These are phyloP conservation scores for Termitomyces sp. DNA, from an alignment of 768 basidiomycete species.

Conservation along the genomic window DNA sequence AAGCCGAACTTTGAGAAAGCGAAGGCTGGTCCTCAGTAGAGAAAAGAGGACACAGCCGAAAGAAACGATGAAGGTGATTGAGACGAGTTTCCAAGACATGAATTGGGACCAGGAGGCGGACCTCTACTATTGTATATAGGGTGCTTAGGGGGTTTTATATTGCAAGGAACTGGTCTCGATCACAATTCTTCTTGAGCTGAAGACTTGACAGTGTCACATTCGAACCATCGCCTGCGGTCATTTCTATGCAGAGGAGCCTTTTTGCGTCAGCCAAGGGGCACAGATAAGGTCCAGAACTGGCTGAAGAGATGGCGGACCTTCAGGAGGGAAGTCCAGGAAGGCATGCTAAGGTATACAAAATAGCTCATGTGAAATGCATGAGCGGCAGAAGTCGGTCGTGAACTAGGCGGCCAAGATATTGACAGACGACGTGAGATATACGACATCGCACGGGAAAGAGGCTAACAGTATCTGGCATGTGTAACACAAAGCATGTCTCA, in stretches of 20 bases:
- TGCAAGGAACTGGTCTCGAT: conserved; percentile 12
- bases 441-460: conserved; percentile 1
- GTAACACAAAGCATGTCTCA: neutral
- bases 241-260: neutral
- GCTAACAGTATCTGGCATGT: neutral
- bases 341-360: neutral
- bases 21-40: conserved; percentile 29
- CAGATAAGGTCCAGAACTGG: neutral
- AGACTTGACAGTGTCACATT: neutral
- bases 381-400: neutral
- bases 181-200: conserved; percentile 5
- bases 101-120: conserved; percentile 1
- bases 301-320: neutral
- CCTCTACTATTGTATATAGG: neutral
- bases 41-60: conserved; percentile 25
- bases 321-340: neutral
- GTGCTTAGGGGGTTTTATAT: conserved; percentile 10
- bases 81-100: conserved; percentile 23
- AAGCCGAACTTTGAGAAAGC: conserved; percentile 27
- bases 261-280: neutral
- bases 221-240: neutral
- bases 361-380: conserved; percentile 4
- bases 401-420: neutral
- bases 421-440: conserved; percentile 9
- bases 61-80: conserved; percentile 22